phyloP scores from a whole-genome alignment of 352 stramenopile species.

The Poterioochromonas sp. region DNA sequence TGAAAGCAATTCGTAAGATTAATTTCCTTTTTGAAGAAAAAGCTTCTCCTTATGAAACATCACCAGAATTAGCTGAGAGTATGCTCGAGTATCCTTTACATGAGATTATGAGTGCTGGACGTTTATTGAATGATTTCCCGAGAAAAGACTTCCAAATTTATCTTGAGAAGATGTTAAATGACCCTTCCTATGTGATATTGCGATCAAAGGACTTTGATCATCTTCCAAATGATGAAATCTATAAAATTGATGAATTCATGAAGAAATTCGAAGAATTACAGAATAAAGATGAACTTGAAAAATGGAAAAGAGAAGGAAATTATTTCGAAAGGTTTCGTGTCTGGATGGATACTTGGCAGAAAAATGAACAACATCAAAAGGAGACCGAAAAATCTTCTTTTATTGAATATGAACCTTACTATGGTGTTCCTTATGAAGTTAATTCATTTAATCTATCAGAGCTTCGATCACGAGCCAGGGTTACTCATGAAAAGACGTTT shows the following conservation, averaged over 20 bases:
- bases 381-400: not conserved
- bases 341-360: not conserved
- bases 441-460: not conserved
- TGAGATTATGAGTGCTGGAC: not conserved
- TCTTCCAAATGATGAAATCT: not conserved
- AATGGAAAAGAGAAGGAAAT: not conserved
- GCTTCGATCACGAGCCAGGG: not conserved
- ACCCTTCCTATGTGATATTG: not conserved
- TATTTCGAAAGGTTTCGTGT: not conserved
- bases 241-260: not conserved
- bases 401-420: not conserved
- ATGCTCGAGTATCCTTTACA: slow-evolving; percentile 6
- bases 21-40: slow-evolving; percentile 13
- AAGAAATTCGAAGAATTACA: not conserved
- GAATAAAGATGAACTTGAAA: too few relatives aligned
- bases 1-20: not conserved
- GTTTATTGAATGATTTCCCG: not conserved
- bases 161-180: not conserved
- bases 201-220: not conserved
- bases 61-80: not conserved
- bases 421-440: not conserved
- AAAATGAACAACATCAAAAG: not conserved
- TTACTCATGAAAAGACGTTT: not conserved
- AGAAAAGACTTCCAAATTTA: not conserved
- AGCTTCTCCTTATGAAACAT: not conserved